Conservation (phyloP, 2,329 filamentous ascomycete species). For the Thelonectria blattea region DNA sequence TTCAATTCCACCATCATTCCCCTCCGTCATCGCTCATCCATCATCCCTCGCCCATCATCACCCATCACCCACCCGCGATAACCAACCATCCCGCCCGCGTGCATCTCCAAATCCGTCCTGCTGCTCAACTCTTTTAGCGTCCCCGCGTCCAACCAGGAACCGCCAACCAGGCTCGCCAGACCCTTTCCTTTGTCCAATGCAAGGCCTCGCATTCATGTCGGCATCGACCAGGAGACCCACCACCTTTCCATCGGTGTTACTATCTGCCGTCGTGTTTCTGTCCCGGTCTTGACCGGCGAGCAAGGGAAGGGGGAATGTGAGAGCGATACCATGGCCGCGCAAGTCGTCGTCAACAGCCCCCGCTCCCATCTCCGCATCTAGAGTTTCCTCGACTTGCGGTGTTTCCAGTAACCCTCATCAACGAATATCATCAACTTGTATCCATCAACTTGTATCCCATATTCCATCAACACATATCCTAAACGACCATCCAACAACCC, state of each 20-base stretch:
- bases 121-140: conserved; percentile 34
- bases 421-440: conserved; percentile 2
- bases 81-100: background rate
- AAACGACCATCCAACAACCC: conserved; percentile 19
- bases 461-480: conserved; percentile 31
- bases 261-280: conserved; percentile 35
- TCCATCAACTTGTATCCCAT: conserved; percentile 8
- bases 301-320: conserved; percentile 12
- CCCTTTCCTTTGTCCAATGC: conserved; percentile 31
- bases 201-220: conserved; percentile 32
- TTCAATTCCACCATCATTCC: no score
- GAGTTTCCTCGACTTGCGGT: conserved; percentile 34
- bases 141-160: conserved; percentile 36
- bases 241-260: conserved; percentile 38
- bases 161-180: conserved; percentile 35
- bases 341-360: conserved; percentile 32
- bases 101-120: background rate
- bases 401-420: conserved; percentile 25
- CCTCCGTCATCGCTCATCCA: no score
- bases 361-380: conserved; percentile 26
- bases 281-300: conserved; percentile 35
- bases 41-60: background rate
- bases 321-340: conserved; percentile 30
- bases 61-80: background rate
- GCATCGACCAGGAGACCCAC: conserved; percentile 36